These are phyloP conservation scores for Silene uniflora DNA, from an alignment of 148 eudicot genomes.

Conservation along the genomic window DNA sequence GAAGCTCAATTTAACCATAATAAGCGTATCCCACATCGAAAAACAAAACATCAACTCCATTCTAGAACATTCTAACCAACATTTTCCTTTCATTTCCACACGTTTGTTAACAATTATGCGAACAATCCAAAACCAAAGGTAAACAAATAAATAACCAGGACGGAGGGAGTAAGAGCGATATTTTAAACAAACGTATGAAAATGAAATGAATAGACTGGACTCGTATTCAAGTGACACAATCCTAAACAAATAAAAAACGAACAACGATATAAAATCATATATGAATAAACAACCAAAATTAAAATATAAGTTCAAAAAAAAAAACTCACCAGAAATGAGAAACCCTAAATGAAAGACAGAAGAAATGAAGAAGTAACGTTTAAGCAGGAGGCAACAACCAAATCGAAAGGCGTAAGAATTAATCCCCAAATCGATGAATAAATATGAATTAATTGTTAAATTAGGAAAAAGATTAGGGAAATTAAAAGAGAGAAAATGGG, in stretches of 20 bases:
- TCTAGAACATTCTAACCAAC: background rate
- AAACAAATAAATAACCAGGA: too few relatives aligned
- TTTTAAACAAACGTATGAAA: background rate
- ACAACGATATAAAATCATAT: too few relatives aligned
- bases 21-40: background rate
- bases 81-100: too few relatives aligned
- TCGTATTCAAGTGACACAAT: too few relatives aligned
- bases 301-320: background rate
- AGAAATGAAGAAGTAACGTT: background rate
- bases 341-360: background rate
- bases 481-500: too few relatives aligned
- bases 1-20: background rate
- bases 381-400: too few relatives aligned
- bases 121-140: too few relatives aligned
- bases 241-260: too few relatives aligned
- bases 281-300: background rate
- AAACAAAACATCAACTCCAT: background rate
- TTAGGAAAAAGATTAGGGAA: background rate
- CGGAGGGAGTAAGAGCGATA: too few relatives aligned
- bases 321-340: background rate
- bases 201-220: background rate
- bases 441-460: background rate
- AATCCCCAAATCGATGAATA: background rate
- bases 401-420: too few relatives aligned
- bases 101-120: too few relatives aligned